A percentile compares a stretch with the other conserved stretches of the same genome.
phyloP scores from a whole-genome alignment of 257 asterid species.

The Solanum commersonii region DNA sequence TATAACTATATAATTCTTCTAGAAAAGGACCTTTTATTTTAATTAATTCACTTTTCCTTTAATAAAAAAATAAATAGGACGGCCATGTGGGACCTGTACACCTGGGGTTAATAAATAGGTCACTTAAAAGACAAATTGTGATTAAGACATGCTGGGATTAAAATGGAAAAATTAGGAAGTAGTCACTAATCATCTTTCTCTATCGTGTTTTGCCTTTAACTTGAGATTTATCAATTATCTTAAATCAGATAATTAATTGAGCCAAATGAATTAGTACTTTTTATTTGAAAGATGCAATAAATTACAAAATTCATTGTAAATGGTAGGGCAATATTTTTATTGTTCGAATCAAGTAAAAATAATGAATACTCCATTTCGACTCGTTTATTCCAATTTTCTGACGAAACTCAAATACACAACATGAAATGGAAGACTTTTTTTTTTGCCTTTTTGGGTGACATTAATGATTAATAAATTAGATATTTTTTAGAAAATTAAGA shows the following conservation, averaged over 20 bases:
- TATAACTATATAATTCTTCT: not conserved
- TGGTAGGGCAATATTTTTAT: no score
- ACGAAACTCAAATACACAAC: not conserved
- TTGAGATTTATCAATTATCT: not conserved
- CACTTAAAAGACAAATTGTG: not conserved
- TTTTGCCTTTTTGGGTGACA: not conserved
- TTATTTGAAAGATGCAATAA: not conserved
- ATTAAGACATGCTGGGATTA: not conserved
- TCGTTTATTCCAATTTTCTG: not conserved
- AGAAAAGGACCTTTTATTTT: constrained; percentile 10
- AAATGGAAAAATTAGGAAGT: not conserved
- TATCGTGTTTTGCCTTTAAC: not conserved
- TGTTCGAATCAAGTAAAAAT: not conserved
- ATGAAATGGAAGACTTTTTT: not conserved
- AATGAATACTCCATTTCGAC: not conserved
- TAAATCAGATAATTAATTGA: not conserved
- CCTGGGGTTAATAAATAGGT: not conserved
- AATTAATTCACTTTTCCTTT: not conserved
- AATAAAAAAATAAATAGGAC: not conserved
- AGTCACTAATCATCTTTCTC: not conserved
- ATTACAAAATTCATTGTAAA: not conserved
- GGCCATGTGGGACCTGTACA: constrained; percentile 12
- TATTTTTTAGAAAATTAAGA: no score
- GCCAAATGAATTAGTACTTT: not conserved
- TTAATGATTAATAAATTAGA: not conserved